phyloP scores from a whole-genome alignment of 805 yeast species.

The Cyberlindnera petersonii region DNA sequence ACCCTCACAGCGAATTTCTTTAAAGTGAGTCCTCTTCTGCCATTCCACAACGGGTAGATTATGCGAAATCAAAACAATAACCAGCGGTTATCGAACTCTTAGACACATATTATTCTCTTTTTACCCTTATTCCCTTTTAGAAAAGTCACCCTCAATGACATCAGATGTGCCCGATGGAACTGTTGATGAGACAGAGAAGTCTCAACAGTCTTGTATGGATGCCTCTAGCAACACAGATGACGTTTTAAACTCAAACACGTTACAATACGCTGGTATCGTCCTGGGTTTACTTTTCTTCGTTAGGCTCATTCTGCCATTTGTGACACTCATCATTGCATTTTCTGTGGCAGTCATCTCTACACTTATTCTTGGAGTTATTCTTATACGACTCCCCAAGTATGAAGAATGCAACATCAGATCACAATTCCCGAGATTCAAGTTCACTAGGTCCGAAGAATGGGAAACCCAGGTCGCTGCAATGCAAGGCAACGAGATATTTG shows the following conservation, averaged over 20 bases:
- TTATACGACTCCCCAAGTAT: constrained; percentile 11
- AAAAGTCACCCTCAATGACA: no score
- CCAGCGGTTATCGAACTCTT: no score
- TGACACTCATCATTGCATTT: constrained; percentile 1
- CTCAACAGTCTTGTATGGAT: not conserved
- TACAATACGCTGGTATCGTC: constrained; percentile 4
- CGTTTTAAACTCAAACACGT: not conserved
- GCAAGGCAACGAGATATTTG: constrained; percentile 9
- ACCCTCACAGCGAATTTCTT: no score
- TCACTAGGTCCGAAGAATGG: constrained; percentile 33
- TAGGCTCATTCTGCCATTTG: constrained; percentile 10
- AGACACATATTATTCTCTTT: no score
- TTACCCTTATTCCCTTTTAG: no score
- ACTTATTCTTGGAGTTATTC: not conserved
- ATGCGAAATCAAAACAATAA: no score
- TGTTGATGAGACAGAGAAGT: not conserved
- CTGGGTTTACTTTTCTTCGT: constrained; percentile 9
- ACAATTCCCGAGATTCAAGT: constrained; percentile 24
- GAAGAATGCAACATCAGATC: constrained; percentile 4
- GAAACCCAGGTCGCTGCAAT: constrained; percentile 19
- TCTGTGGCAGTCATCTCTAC: not conserved
- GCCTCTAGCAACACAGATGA: not conserved
- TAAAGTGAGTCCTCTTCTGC: no score
- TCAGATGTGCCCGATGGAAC: no score
- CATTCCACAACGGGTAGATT: no score